These are phyloP conservation scores for Leccinum sublutescens DNA, from an alignment of 768 basidiomycete species.

Conservation along the genomic window DNA sequence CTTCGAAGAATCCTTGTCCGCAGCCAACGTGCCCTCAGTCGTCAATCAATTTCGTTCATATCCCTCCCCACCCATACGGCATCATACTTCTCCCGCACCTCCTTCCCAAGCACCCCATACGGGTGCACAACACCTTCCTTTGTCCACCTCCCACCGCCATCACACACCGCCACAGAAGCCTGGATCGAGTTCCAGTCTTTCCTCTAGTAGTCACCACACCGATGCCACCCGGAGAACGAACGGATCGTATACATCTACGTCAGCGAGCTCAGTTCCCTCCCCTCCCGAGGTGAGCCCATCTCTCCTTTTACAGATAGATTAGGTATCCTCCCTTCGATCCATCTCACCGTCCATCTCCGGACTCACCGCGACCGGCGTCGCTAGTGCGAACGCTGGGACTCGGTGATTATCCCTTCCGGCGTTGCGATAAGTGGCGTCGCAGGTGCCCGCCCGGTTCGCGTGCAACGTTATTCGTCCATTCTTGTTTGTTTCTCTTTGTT, in stretches of 20 bases:
- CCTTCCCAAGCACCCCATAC: constrained; percentile 14
- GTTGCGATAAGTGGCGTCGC: constrained; percentile 1
- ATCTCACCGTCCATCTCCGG: constrained; percentile 13
- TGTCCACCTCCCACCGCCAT: constrained; percentile 10
- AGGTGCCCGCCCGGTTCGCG: background rate
- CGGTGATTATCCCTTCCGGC: constrained; percentile 20
- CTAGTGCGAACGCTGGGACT: background rate
- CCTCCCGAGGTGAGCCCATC: constrained; percentile 22
- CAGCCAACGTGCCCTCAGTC: constrained; percentile 30
- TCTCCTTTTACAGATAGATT: constrained; percentile 9
- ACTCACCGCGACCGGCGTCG: constrained; percentile 13
- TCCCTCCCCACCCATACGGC: constrained; percentile 23
- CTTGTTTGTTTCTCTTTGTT: constrained; percentile 13
- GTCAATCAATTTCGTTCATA: constrained; percentile 34
- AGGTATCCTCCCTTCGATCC: constrained; percentile 15
- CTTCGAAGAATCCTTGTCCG: constrained; percentile 30
- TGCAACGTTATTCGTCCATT: constrained; percentile 3
- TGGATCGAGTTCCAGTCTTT: constrained; percentile 24
- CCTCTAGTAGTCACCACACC: constrained; percentile 22
- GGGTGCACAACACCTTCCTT: constrained; percentile 6
- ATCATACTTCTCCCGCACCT: constrained; percentile 19
- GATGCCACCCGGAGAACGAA: constrained; percentile 29
- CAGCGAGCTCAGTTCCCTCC: constrained; percentile 23
- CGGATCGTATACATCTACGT: constrained; percentile 25
- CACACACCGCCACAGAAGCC: constrained; percentile 23